phyloP scores from a whole-genome alignment of 768 basidiomycete species.

The Mycena indigotica region DNA sequence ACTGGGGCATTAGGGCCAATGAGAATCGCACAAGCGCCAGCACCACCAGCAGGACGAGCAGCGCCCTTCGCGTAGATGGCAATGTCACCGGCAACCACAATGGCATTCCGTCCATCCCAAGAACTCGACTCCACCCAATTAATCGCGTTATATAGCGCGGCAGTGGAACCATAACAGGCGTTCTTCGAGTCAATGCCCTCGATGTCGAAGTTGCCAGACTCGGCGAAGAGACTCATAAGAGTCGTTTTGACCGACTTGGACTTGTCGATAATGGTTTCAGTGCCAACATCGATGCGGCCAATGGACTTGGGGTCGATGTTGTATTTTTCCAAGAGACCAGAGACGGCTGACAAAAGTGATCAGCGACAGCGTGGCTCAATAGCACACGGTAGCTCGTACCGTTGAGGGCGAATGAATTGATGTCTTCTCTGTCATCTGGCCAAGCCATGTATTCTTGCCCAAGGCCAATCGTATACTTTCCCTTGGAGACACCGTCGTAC shows the following conservation, averaged over 20 bases:
- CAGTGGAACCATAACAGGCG: constrained; percentile 98
- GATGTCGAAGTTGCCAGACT: constrained; percentile 91
- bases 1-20: constrained; percentile 96
- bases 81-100: constrained; percentile 96
- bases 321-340: constrained; percentile 88
- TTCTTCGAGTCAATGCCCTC: constrained; percentile 99
- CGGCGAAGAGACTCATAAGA: constrained; percentile 96
- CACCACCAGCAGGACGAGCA: constrained; percentile 95
- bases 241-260: constrained; percentile 98
- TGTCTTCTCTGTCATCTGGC: constrained; percentile 98
- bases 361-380: neutral
- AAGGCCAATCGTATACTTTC: constrained; percentile 99
- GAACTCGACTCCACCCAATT: constrained; percentile 97
- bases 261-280: constrained; percentile 99
- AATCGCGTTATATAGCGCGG: constrained; percentile 96
- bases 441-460: constrained; percentile 99
- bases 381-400: constrained; percentile 49
- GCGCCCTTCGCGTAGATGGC: constrained; percentile 96
- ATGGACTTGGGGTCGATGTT: constrained; percentile 95
- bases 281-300: constrained; percentile 97
- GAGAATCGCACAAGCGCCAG: constrained; percentile 91
- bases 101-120: constrained; percentile 98
- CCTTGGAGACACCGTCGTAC: constrained; percentile 91
- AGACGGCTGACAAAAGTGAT: constrained; percentile 55
- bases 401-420: constrained; percentile 96